Percentiles rank a stretch among this genome's conserved stretches.
Evolutionary conservation across 106 monocot species (phyloP).

Genomic region (Xerophyta viscosa): DNA sequence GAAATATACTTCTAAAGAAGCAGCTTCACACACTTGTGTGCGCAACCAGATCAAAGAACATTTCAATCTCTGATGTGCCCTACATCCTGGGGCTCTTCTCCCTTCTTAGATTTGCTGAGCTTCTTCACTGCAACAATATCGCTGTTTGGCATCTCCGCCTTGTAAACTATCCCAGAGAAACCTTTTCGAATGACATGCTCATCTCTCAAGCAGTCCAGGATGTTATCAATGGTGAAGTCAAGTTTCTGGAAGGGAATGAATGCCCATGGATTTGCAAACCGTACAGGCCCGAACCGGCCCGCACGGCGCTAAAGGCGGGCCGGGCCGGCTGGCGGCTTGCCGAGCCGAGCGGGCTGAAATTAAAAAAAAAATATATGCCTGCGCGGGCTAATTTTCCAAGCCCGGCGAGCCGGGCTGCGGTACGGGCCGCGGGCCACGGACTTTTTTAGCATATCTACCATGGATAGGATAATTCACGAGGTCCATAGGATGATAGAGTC

Average conservation of each 20-base stretch:
- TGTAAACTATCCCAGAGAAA: conserved; percentile 64
- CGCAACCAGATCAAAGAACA: conserved; percentile 62
- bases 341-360: too few species aligned
- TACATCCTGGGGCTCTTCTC: conserved; percentile 28
- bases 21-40: conserved; percentile 49
- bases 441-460: too few species aligned
- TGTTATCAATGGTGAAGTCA: conserved; percentile 49
- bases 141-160: conserved; percentile 65
- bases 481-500: conserved; percentile 16
- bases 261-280: too few species aligned
- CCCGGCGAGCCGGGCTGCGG: too few species aligned
- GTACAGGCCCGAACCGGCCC: too few species aligned
- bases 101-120: conserved; percentile 45
- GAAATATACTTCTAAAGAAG: conserved; percentile 63
- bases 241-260: conserved; percentile 67
- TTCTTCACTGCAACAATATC: conserved; percentile 66
- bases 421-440: too few species aligned
- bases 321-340: too few species aligned
- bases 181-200: conserved; percentile 67
- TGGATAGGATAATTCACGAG: conserved; percentile 65
- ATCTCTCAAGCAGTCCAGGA: conserved; percentile 43
- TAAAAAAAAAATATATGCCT: too few species aligned
- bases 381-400: too few species aligned
- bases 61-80: conserved; percentile 69
- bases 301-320: too few species aligned